Evolutionary conservation across 129 eudicot genomes (phyloP).

Genomic region (Artemisia tridentata): DNA sequence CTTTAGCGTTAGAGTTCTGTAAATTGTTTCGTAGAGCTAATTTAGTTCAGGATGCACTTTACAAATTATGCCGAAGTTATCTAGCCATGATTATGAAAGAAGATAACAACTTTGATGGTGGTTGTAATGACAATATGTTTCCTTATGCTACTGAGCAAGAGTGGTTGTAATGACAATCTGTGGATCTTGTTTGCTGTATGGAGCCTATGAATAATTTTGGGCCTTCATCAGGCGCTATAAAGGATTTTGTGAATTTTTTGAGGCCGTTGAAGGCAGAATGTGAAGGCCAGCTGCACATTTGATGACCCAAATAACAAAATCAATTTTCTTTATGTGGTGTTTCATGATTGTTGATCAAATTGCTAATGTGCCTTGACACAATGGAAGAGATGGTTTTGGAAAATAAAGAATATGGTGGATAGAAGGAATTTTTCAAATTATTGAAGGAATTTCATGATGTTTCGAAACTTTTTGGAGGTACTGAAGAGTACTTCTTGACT

Average conservation of each 20-base stretch:
- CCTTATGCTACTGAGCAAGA: no score
- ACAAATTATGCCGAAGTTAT: slow-evolving; percentile 46
- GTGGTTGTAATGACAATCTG: no score
- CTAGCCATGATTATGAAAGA: slow-evolving; percentile 21
- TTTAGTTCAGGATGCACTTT: slow-evolving; percentile 41
- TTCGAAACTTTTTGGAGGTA: slow-evolving; percentile 42
- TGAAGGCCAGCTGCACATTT: no score
- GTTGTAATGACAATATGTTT: no score
- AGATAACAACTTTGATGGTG: no score
- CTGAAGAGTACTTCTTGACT: slow-evolving; percentile 47
- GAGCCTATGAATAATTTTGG: no score
- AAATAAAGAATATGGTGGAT: neutral
- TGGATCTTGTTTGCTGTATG: no score
- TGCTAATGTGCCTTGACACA: neutral
- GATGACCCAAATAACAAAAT: neutral
- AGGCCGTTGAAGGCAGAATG: no score
- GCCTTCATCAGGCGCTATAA: no score
- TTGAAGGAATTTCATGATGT: slow-evolving; percentile 54
- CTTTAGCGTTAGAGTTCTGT: slow-evolving; percentile 64
- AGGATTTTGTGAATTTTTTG: no score
- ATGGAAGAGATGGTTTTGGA: neutral
- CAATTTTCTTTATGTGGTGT: neutral
- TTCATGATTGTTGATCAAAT: neutral
- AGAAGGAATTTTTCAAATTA: slow-evolving; percentile 50
- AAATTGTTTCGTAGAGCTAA: slow-evolving; percentile 42